These are phyloP conservation scores for Epithemia pelagica DNA, from an alignment of 108 stramenopile species.

Conservation along the genomic window DNA sequence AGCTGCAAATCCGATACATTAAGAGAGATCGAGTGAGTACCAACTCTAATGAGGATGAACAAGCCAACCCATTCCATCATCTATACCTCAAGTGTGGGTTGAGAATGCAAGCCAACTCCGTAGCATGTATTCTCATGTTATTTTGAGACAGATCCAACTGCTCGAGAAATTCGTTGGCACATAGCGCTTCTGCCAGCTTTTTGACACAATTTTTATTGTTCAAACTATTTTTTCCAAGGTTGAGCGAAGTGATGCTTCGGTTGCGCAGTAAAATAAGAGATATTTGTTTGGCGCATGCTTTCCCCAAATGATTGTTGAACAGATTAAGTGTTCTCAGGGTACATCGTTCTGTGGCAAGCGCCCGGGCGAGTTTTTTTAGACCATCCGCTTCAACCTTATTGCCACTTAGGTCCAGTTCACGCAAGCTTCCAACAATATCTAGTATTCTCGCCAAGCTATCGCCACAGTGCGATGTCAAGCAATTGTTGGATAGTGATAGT, in stretches of 20 bases:
- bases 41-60: too few relatives aligned
- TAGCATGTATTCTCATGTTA: constrained; percentile 17
- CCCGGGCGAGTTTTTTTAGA: constrained; percentile 13
- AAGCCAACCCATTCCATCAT: too few relatives aligned
- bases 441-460: constrained; percentile 18
- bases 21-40: too few relatives aligned
- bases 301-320: constrained; percentile 18
- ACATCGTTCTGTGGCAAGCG: constrained; percentile 4
- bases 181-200: constrained; percentile 20
- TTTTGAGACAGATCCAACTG: constrained; percentile 44
- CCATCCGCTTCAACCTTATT: constrained; percentile 24
- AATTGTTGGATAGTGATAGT: constrained; percentile 27
- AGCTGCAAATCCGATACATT: too few relatives aligned
- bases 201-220: constrained; percentile 31
- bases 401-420: constrained; percentile 20
- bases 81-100: not conserved
- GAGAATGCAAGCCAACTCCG: constrained; percentile 11
- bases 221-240: constrained; percentile 32
- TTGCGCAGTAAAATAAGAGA: constrained; percentile 21
- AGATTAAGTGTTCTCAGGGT: constrained; percentile 19
- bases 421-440: constrained; percentile 13
- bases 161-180: constrained; percentile 19
- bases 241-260: constrained; percentile 25
- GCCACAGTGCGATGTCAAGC: constrained; percentile 11
- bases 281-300: constrained; percentile 19